phyloP scores from a whole-genome alignment of 2,329 filamentous ascomycete species.

The Coniella lustricola region DNA sequence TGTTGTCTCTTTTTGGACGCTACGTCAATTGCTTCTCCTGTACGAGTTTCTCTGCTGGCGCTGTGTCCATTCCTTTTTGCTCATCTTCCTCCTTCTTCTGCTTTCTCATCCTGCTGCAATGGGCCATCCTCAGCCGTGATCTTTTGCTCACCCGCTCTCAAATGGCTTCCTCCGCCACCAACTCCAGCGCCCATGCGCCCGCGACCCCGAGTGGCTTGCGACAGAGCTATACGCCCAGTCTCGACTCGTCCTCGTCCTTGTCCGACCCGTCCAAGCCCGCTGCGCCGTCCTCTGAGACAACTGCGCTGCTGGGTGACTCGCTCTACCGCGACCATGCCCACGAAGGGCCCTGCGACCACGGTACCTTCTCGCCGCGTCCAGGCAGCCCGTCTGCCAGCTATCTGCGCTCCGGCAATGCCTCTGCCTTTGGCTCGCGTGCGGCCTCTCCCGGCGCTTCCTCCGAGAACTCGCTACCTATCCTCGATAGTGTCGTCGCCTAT shows the following conservation, averaged over 20 bases:
- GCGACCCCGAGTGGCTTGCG: constrained; percentile 39
- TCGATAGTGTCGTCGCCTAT: constrained; percentile 33
- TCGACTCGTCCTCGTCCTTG: constrained; percentile 7
- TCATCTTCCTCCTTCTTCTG: too few relatives aligned
- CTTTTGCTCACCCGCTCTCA: neutral
- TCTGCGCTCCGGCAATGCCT: constrained; percentile 25
- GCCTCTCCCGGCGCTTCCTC: constrained; percentile 25
- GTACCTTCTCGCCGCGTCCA: constrained; percentile 67
- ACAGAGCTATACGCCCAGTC: constrained; percentile 31
- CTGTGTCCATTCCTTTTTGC: too few relatives aligned
- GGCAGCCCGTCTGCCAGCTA: constrained; percentile 36
- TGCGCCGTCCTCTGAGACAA: constrained; percentile 37
- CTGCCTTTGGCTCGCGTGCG: constrained; percentile 27
- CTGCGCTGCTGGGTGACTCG: constrained; percentile 38
- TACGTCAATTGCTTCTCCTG: too few relatives aligned
- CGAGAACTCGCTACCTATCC: constrained; percentile 23
- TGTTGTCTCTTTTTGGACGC: too few relatives aligned
- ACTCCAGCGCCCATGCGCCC: constrained; percentile 28
- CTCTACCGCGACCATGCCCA: constrained; percentile 33
- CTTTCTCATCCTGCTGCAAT: neutral
- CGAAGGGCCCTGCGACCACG: constrained; percentile 57
- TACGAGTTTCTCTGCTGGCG: too few relatives aligned
- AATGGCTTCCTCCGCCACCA: constrained; percentile 10
- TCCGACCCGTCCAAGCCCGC: neutral
- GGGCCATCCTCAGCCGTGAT: neutral